A percentile compares a stretch with the other conserved stretches of the same genome.
Conservation (phyloP, 2,329 filamentous ascomycete genomes). For the Didymella lethalis region DNA sequence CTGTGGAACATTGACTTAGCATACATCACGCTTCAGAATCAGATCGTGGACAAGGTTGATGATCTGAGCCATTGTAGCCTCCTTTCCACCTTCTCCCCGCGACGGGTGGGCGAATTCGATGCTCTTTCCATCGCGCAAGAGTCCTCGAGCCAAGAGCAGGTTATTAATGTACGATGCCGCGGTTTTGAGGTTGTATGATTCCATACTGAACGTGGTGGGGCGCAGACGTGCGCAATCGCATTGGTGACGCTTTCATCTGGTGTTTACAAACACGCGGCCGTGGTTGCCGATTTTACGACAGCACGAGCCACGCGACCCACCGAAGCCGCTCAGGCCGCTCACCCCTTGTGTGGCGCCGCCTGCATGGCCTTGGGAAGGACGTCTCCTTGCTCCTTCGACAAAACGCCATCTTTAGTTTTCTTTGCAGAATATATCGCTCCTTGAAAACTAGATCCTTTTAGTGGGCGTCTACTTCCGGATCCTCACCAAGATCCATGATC, state of each 20-base stretch:
- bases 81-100: constrained; percentile 67
- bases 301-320: constrained; percentile 2
- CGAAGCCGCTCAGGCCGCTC: background rate
- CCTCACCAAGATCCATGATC: background rate
- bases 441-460: background rate
- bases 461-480: background rate
- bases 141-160: constrained; percentile 68
- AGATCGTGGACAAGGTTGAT: constrained; percentile 95
- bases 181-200: constrained; percentile 64
- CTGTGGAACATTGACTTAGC: constrained; percentile 32
- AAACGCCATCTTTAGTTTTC: background rate
- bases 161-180: constrained; percentile 72
- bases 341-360: background rate
- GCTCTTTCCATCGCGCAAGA: constrained; percentile 69
- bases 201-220: constrained; percentile 48
- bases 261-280: constrained; percentile 21
- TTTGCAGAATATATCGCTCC: background rate
- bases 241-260: constrained; percentile 14
- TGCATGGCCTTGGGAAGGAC: background rate
- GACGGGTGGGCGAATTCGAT: constrained; percentile 85
- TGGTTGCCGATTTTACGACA: constrained; percentile 19
- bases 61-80: constrained; percentile 80
- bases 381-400: background rate
- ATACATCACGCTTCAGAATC: constrained; percentile 85
- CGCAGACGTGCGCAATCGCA: constrained; percentile 13